Evolutionary conservation across 1,284 basidiomycete species (phyloP), one percentile per base, ranked within the genome.

Genomic region (Blastosporella zonata): DNA sequence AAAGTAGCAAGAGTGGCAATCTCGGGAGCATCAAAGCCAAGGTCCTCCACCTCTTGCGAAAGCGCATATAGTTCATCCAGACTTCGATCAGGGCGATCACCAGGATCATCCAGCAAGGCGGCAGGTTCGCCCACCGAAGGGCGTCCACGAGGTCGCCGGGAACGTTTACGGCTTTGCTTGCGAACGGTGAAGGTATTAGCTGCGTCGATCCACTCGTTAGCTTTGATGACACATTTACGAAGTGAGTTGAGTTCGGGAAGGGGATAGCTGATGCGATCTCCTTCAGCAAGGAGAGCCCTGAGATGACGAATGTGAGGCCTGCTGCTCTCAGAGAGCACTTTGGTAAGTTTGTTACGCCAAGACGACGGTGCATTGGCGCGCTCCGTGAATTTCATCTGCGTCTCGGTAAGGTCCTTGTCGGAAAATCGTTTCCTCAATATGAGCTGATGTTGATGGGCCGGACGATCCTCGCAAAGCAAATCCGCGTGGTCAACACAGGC

Each of bases 401-500:
- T 89, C 15, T 88, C 87, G 33, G 75, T 67, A 1, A 97, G 75
- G 42, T 93, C 84, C 17, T 80, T 79, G 63, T 97, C 93, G 20
- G 86, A 82, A 64, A 91, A 90, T 38, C 93, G 84, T 61, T 88
- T 83, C 28, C 90, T 83, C 40, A 98, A 70, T 18, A 77, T 77
- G 48, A 84, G 79, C 47, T 81, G 79, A 23, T 81, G 79, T 48
- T 81, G 79, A 23, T 81, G 71, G 18, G 69, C 60, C 5, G 78
- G 64, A 59, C 83, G 88, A 47, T 62, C 64, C 41, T 81, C 80
- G 72, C 92, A 95, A 8, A 97, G 78, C 35, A 85, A 74, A 41
- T 84, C 75, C 23, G 78, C 79, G 67, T 99, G 96, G 47, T 94
- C 87, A 45, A 92, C 81, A 66, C 97, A 99, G 1, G 87, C 84